phyloP scores from a whole-genome alignment of 2,329 filamentous ascomycete species.

The Botrytis pseudocinerea region DNA sequence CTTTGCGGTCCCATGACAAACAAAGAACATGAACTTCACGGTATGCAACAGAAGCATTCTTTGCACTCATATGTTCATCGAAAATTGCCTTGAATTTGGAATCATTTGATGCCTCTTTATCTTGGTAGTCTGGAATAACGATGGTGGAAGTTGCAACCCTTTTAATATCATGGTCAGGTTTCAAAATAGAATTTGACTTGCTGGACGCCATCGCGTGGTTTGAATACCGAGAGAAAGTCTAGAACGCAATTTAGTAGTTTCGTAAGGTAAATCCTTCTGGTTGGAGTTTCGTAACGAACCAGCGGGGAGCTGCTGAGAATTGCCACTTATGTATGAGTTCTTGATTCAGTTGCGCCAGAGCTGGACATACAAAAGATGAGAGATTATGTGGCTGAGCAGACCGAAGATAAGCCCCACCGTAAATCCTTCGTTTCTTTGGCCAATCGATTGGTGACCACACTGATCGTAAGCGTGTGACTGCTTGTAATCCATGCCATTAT shows the following conservation, averaged over 20 bases:
- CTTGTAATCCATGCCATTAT: background rate
- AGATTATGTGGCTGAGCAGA: background rate
- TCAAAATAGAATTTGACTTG: background rate
- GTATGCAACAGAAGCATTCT: background rate
- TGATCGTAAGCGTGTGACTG: background rate
- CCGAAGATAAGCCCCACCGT: background rate
- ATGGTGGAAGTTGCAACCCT: too few species aligned
- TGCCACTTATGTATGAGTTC: background rate
- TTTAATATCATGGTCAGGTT: background rate
- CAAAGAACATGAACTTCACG: slow-evolving; percentile 7
- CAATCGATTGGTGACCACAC: background rate
- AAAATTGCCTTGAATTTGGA: background rate
- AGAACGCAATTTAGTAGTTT: background rate
- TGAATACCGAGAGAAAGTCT: background rate
- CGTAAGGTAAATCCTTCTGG: background rate
- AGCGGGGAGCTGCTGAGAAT: background rate
- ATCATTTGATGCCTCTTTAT: slow-evolving; percentile 8
- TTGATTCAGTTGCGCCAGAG: background rate
- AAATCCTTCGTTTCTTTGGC: background rate
- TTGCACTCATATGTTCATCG: slow-evolving; percentile 8
- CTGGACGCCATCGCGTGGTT: background rate
- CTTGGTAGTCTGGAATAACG: background rate
- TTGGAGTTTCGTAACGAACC: background rate
- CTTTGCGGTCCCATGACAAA: slow-evolving; percentile 14
- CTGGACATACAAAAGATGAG: background rate